Conservation (phyloP, 257 asterid genomes). For the Vinca minor region DNA sequence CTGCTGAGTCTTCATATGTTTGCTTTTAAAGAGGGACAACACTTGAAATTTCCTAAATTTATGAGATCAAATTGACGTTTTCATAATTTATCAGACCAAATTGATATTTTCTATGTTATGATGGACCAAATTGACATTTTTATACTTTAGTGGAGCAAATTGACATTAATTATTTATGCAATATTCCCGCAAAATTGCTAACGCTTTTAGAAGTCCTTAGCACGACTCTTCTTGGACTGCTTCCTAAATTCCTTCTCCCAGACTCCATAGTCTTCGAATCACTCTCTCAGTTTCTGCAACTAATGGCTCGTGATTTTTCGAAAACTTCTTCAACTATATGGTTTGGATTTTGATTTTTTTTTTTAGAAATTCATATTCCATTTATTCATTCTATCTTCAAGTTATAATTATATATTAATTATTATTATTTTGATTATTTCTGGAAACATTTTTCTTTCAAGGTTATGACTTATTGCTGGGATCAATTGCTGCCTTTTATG, state of each 20-base stretch:
- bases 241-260: background rate
- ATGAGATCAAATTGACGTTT: background rate
- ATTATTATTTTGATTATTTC: background rate
- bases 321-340: conserved; percentile 20
- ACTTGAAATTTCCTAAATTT: background rate
- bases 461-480: conserved; percentile 89
- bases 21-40: too few relatives aligned
- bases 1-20: too few relatives aligned
- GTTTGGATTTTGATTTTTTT: conserved; percentile 14
- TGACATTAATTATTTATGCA: too few relatives aligned
- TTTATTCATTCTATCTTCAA: background rate
- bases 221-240: background rate
- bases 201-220: background rate
- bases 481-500: conserved; percentile 70
- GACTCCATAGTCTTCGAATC: too few relatives aligned
- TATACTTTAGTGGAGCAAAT: too few relatives aligned
- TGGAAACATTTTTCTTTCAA: conserved; percentile 6
- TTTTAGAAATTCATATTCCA: background rate
- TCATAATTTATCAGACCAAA: background rate
- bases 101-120: too few relatives aligned
- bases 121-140: background rate
- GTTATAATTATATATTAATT: background rate
- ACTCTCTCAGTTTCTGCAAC: background rate
- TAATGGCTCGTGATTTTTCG: conserved; percentile 21
- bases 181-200: too few relatives aligned